Percentiles rank a stretch among this genome's conserved stretches.
phyloP scores from a whole-genome alignment of 192 early-diverging fungal species.

The Coemansia sp. region DNA sequence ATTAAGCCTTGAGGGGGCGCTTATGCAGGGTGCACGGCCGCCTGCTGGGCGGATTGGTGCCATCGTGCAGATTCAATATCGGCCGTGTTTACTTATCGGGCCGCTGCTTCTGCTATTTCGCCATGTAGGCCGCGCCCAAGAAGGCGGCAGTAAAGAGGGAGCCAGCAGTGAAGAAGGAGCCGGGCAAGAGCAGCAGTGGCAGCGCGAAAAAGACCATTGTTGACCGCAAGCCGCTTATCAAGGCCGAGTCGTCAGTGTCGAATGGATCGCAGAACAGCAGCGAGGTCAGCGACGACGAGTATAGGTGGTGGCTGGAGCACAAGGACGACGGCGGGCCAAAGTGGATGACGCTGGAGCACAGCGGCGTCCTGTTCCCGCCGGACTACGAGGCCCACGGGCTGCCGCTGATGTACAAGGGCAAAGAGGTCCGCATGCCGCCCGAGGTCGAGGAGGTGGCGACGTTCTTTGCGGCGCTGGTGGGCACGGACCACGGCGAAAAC shows the following conservation, averaged over 20 bases:
- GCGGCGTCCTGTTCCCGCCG: slow-evolving; percentile 87
- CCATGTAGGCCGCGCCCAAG: too few species aligned
- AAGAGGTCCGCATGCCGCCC: slow-evolving; percentile 57
- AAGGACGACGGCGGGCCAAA: slow-evolving; percentile 63
- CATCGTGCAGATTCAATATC: too few species aligned
- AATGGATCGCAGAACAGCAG: slow-evolving; percentile 18
- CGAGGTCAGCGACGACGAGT: slow-evolving; percentile 52
- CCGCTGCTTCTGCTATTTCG: too few species aligned
- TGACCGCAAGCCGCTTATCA: slow-evolving; percentile 32
- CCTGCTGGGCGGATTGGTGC: too few species aligned
- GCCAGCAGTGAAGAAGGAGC: slow-evolving; percentile 2
- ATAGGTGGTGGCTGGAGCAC: slow-evolving; percentile 67
- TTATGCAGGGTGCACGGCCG: too few species aligned
- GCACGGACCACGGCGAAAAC: slow-evolving; percentile 79
- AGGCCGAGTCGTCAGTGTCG: slow-evolving; percentile 27
- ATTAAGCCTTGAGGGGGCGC: too few species aligned
- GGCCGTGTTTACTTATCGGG: too few species aligned
- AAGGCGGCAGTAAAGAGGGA: not conserved
- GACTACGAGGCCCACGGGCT: slow-evolving; percentile 84
- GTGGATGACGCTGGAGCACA: slow-evolving; percentile 84
- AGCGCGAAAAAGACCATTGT: slow-evolving; percentile 9
- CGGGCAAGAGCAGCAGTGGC: not conserved
- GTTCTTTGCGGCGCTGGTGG: slow-evolving; percentile 85
- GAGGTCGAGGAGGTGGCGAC: slow-evolving; percentile 91
- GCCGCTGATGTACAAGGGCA: slow-evolving; percentile 82